Conservation (phyloP, 345 rosid species). For the Dipteronia dyeriana region DNA sequence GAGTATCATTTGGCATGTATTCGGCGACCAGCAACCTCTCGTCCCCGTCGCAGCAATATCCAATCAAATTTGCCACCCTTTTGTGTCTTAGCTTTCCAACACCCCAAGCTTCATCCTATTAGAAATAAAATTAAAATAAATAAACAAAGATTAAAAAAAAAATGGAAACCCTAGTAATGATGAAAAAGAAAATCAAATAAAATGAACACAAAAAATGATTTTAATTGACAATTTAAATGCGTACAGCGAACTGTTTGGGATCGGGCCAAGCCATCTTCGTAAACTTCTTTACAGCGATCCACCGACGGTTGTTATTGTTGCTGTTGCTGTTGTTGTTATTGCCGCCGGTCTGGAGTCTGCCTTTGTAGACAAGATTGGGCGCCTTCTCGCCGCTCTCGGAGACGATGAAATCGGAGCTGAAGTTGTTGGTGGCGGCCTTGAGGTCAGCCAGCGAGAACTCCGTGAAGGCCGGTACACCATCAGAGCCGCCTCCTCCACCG, state of each 20-base stretch:
- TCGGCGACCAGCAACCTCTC: constrained; percentile 93
- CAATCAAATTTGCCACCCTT: constrained; percentile 82
- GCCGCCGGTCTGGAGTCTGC: constrained; percentile 48
- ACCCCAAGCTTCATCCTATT: constrained; percentile 80
- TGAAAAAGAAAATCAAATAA: background rate
- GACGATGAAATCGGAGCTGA: constrained; percentile 66
- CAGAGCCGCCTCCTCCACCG: constrained; percentile 27
- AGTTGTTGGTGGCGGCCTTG: constrained; percentile 79
- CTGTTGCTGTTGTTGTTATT: constrained; percentile 9
- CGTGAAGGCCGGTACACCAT: constrained; percentile 41
- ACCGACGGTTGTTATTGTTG: constrained; percentile 38
- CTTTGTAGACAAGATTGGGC: constrained; percentile 81
- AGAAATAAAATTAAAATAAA: background rate
- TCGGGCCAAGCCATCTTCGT: constrained; percentile 87
- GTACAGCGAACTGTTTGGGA: constrained; percentile 80
- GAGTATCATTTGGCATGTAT: constrained; percentile 85
- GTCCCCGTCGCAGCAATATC: constrained; percentile 93
- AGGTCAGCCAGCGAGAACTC: constrained; percentile 81
- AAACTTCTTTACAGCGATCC: constrained; percentile 84
- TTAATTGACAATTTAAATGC: constrained; percentile 9
- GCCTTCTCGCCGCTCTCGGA: constrained; percentile 79
- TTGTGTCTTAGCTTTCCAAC: constrained; percentile 76
- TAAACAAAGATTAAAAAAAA: background rate
- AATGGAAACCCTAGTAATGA: constrained; percentile 26
- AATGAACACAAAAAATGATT: background rate